Base-by-base conservation (phyloP, 352 stramenopile species). In the Plasmopara halstedii region DNA sequence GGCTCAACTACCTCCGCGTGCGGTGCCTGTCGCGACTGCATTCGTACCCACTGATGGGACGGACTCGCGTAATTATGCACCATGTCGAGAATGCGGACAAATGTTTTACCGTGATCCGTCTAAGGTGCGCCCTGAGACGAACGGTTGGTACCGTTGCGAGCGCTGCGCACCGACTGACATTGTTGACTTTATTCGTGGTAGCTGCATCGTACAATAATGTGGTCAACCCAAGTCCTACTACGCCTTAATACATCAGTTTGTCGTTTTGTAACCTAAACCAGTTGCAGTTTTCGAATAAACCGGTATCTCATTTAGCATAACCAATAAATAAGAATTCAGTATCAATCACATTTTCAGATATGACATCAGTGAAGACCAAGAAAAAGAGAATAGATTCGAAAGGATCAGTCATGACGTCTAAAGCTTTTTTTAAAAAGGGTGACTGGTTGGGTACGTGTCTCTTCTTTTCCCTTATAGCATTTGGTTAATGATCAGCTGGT, bases 131-230 rank as follows among this genome's bases (percentile, higher is more conserved):
- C 74, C 77, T 0, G 73, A 84, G 23, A 87, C 77, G 3, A 81
- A 72, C 36, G 74, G 57, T 3, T 89, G 73, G 68, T 85, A 83
- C 46, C 70, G 77, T 35, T 89, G 77, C 49, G 50, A 72, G 17
- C 54, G 62, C 39, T 89, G 77, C 46, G 65, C 73, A 22, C 54
- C 51, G 4, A 67, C 58, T 21, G 67, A 87, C 50, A 72, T 73
- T 26, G 43, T 77, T 21, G 53, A 70, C 2, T 65, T 85, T 35
- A 31, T 82, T 8, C 69, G 71, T 3, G 62, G 53, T 17, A 87
- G 74, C 32, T 89, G 77, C 44, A 50, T 50, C 4, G 10, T 88
- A 10, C 68, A 83, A 47, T 85, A 32, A 40, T n/a, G n/a, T n/a
- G n/a, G n/a, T n/a, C n/a, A n/a, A n/a, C n/a, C n/a, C n/a, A n/a